A percentile compares a stretch with the other conserved stretches of the same genome.
Conservation (phyloP, 2,329 filamentous ascomycete genomes). For the Harringtonia aguacate region DNA sequence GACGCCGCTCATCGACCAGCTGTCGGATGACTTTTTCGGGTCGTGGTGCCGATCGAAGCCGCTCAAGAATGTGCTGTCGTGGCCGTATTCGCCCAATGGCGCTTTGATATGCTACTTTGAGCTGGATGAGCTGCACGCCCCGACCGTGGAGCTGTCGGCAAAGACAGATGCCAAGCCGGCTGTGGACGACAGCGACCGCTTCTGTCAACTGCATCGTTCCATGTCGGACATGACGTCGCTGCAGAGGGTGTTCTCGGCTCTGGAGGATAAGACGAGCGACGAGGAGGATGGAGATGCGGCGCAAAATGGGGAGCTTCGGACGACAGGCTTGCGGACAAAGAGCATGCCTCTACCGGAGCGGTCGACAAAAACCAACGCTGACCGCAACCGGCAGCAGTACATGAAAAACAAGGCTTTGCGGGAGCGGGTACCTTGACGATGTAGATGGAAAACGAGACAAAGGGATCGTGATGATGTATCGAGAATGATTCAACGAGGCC, state of each 20-base stretch:
- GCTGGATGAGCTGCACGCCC: neutral
- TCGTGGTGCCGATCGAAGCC: neutral
- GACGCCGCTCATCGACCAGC: neutral
- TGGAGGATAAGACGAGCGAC: neutral
- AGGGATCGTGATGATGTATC: too few relatives aligned
- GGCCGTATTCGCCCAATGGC: neutral
- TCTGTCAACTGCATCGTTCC: neutral
- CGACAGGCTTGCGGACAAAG: too few relatives aligned
- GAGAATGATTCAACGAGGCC: too few relatives aligned
- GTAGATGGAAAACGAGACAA: too few relatives aligned
- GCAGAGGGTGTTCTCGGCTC: neutral
- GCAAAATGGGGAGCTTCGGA: too few relatives aligned
- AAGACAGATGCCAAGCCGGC: too few relatives aligned
- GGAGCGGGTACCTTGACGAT: too few relatives aligned
- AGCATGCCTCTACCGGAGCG: too few relatives aligned
- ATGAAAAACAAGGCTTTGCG: too few relatives aligned
- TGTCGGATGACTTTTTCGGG: neutral
- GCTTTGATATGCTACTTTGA: constrained; percentile 8
- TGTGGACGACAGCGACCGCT: neutral
- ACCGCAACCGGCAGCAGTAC: too few relatives aligned
- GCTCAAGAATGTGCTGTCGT: constrained; percentile 6
- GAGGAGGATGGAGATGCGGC: neutral
- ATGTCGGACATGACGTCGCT: neutral
- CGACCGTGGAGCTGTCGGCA: neutral
- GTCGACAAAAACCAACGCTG: too few relatives aligned